phyloP scores from a whole-genome alignment of 805 yeast genomes.

The Zygotorulaspora florentina region DNA sequence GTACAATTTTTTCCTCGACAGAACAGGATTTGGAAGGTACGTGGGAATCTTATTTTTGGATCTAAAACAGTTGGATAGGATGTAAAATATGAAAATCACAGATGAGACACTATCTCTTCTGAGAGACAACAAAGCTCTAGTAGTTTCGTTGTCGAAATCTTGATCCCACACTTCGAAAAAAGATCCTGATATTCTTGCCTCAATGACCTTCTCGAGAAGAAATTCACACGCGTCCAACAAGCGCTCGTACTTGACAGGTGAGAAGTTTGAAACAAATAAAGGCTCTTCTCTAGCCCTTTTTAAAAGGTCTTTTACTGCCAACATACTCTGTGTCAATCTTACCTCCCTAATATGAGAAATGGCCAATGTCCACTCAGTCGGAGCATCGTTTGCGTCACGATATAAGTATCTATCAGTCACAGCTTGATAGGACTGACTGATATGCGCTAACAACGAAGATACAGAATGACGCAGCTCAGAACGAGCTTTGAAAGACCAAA shows the following conservation, averaged over 20 bases:
- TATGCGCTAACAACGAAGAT: conserved; percentile 39
- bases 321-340: conserved; percentile 42
- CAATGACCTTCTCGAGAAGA: conserved; percentile 42
- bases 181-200: conserved; percentile 47
- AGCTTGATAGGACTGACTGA: conserved; percentile 45
- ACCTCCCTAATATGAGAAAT: conserved; percentile 46
- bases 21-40: conserved; percentile 43
- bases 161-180: conserved; percentile 45
- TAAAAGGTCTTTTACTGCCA: conserved; percentile 39
- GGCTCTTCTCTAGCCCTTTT: conserved; percentile 38
- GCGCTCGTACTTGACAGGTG: conserved; percentile 32
- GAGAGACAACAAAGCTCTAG: conserved; percentile 39
- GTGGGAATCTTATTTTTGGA: conserved; percentile 38
- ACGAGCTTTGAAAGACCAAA: conserved; percentile 48
- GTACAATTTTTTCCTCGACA: conserved; percentile 41
- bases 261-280: conserved; percentile 35
- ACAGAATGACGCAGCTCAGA: conserved; percentile 39
- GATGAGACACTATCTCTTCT: conserved; percentile 48
- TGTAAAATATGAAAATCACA: conserved; percentile 41
- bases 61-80: conserved; percentile 42
- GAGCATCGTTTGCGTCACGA: conserved; percentile 44
- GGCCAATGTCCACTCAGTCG: conserved; percentile 42
- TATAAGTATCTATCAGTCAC: conserved; percentile 47
- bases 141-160: conserved; percentile 38
- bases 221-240: conserved; percentile 38